Conservation (phyloP, 2,329 filamentous ascomycete genomes). For the Stylonectria norvegica region DNA sequence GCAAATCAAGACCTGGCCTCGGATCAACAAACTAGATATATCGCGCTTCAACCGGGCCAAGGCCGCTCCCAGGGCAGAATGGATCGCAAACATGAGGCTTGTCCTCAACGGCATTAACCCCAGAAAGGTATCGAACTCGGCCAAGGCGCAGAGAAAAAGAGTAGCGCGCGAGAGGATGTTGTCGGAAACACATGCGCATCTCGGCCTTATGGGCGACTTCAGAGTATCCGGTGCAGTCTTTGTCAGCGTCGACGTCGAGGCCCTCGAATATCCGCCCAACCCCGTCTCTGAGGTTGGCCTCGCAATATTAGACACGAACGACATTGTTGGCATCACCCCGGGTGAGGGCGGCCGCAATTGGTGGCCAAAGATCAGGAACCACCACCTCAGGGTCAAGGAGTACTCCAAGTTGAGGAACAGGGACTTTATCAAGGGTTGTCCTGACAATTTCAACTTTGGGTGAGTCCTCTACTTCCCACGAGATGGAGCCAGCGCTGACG, state of each 20-base stretch:
- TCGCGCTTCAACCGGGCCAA: slow-evolving; percentile 27
- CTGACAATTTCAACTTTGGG: slow-evolving; percentile 73
- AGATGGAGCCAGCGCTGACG: slow-evolving; percentile 8
- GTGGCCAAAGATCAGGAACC: slow-evolving; percentile 61
- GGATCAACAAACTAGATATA: slow-evolving; percentile 37
- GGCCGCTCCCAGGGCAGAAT: slow-evolving; percentile 10
- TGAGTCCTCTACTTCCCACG: slow-evolving; percentile 37
- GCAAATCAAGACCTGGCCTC: slow-evolving; percentile 32
- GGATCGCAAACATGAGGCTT: slow-evolving; percentile 20
- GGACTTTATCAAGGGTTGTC: slow-evolving; percentile 67
- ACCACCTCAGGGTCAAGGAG: slow-evolving; percentile 77
- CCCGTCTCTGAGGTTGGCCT: slow-evolving; percentile 84
- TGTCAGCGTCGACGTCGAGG: slow-evolving; percentile 78
- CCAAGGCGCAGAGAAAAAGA: slow-evolving; percentile 49
- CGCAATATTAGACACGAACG: slow-evolving; percentile 69
- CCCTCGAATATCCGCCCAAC: slow-evolving; percentile 64
- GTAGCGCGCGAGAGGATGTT: slow-evolving; percentile 52
- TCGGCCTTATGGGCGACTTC: slow-evolving; percentile 52
- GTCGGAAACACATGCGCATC: slow-evolving; percentile 63
- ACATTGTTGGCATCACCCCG: slow-evolving; percentile 53
- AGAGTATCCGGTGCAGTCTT: slow-evolving; percentile 49
- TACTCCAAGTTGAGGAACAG: slow-evolving; percentile 62
- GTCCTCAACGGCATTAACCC: slow-evolving; percentile 16
- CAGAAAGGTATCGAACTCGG: slow-evolving; percentile 38
- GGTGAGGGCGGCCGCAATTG: slow-evolving; percentile 63